Conservation (phyloP, 2,329 filamentous ascomycete species). For the Fusarium sp. region DNA sequence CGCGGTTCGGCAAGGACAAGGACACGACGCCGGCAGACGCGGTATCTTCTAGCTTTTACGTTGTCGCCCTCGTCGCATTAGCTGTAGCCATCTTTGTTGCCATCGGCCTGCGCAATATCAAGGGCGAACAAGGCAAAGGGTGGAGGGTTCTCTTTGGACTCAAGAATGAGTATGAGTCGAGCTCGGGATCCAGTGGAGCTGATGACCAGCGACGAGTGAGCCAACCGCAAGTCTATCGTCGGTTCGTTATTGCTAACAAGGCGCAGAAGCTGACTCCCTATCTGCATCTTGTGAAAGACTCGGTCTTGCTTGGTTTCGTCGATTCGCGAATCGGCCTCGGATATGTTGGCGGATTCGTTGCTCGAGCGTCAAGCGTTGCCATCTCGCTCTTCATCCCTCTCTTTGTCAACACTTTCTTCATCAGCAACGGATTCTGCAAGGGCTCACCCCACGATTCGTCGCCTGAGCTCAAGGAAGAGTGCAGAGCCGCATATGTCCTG, state of each 20-base stretch:
- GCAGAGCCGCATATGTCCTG: slow-evolving; percentile 85
- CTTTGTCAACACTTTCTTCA: slow-evolving; percentile 91
- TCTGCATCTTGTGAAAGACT: slow-evolving; percentile 66
- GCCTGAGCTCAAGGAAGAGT: slow-evolving; percentile 83
- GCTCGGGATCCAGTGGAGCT: slow-evolving; percentile 29
- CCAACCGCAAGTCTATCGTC: background rate
- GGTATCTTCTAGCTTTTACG: slow-evolving; percentile 85
- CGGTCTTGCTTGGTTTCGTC: slow-evolving; percentile 74
- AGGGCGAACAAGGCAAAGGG: slow-evolving; percentile 81
- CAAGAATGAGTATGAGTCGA: slow-evolving; percentile 40
- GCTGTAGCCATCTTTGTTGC: slow-evolving; percentile 78
- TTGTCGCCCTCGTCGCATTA: slow-evolving; percentile 78
- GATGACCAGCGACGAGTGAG: slow-evolving; percentile 43
- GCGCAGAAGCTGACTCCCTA: slow-evolving; percentile 60
- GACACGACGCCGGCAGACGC: slow-evolving; percentile 78
- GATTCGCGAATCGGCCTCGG: slow-evolving; percentile 84
- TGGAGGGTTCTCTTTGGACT: slow-evolving; percentile 66
- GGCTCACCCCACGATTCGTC: slow-evolving; percentile 69
- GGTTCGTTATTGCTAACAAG: slow-evolving; percentile 17
- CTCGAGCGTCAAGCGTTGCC: slow-evolving; percentile 90
- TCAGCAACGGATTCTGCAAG: slow-evolving; percentile 79
- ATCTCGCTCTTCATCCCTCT: slow-evolving; percentile 96
- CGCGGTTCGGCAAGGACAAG: slow-evolving; percentile 74
- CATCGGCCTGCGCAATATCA: slow-evolving; percentile 74
- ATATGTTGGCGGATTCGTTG: slow-evolving; percentile 94